Base-by-base conservation (phyloP, 1,284 basidiomycete genomes). In the Cystobasidium pallidum region DNA sequence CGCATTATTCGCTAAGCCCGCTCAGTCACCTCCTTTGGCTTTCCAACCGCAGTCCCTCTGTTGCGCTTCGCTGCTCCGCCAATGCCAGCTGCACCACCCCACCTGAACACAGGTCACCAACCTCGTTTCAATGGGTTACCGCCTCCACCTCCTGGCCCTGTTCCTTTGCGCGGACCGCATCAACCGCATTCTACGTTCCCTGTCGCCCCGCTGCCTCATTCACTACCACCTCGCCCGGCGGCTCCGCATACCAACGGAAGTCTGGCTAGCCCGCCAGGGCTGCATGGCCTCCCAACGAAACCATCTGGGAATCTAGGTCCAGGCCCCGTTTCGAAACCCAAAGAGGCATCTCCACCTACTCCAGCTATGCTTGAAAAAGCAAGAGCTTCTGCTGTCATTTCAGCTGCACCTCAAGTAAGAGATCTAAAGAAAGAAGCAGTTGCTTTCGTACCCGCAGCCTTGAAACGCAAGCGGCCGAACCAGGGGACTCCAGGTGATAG, bases 391-490 rank as follows among this genome's bases (percentile, higher is more conserved):
- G 91, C 91, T 0, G 89, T 86, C 0, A 87, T 95, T 67, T 88
- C 86, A 19, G 92, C 92, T 0, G 91, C 84, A 59, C 92, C 94
- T 1, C 85, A 92, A 78, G 81, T 97, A 55, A 89, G 93, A 26
- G 91, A 97, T 80, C 84, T 96, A 75, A 92, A 92, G 82, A 93
- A 92, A 80, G 93, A 97, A 80, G 88, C 89, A 8, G 94, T 91
- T 0, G 87, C 90, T 0, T 96, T 97, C 78, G 87, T 95, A 1
- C 93, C 93, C 0, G 76, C 82, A 17, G 82, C 81, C 1, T 77
- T 83, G 13, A 81, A 81, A 75, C 75, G 79, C 59, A 80, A 80
- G 47, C 47, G 74, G 2, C 39, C 71, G 21, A 28, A 28, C 4
- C 51, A 47, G 24, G 52, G 39, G 8, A 47, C 39, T 6, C 3